Evolutionary conservation across 345 rosid genomes (phyloP).

Genomic region (Gossypium bickii): DNA sequence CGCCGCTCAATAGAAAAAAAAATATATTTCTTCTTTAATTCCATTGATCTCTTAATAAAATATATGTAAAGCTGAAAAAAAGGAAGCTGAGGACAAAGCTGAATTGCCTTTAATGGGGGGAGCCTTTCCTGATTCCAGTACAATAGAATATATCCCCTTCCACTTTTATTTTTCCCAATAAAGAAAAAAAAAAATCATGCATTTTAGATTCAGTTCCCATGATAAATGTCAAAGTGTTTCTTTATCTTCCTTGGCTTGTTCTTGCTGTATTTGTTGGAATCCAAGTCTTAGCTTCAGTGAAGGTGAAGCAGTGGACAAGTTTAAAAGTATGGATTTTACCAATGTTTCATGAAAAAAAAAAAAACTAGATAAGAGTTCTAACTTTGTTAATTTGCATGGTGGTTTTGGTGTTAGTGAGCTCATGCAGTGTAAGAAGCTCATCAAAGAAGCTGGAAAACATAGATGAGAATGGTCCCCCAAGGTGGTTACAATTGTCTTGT

Average conservation of each 20-base stretch:
- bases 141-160: slow-evolving; percentile 5
- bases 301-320: background rate
- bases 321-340: slow-evolving; percentile 19
- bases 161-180: slow-evolving; percentile 10
- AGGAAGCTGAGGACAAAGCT: slow-evolving; percentile 27
- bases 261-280: slow-evolving; percentile 17
- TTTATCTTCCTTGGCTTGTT: slow-evolving; percentile 19
- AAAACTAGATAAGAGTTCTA: background rate
- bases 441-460: slow-evolving; percentile 60
- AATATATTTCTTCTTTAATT: background rate
- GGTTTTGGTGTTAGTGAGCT: slow-evolving; percentile 35
- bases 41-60: background rate
- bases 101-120: slow-evolving; percentile 16
- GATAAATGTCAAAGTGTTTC: slow-evolving; percentile 29
- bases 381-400: background rate
- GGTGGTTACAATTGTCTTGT: slow-evolving; percentile 28
- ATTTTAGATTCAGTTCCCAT: slow-evolving; percentile 7
- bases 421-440: slow-evolving; percentile 31
- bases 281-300: slow-evolving; percentile 17
- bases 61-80: slow-evolving; percentile 8
- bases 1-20: slow-evolving; percentile 32
- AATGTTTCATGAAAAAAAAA: background rate
- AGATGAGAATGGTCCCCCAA: slow-evolving; percentile 64
- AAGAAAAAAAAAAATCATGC: slow-evolving; percentile 17
- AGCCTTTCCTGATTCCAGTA: slow-evolving; percentile 2